phyloP scores from a whole-genome alignment of 352 stramenopile genomes.

The Pythium oligandrum region DNA sequence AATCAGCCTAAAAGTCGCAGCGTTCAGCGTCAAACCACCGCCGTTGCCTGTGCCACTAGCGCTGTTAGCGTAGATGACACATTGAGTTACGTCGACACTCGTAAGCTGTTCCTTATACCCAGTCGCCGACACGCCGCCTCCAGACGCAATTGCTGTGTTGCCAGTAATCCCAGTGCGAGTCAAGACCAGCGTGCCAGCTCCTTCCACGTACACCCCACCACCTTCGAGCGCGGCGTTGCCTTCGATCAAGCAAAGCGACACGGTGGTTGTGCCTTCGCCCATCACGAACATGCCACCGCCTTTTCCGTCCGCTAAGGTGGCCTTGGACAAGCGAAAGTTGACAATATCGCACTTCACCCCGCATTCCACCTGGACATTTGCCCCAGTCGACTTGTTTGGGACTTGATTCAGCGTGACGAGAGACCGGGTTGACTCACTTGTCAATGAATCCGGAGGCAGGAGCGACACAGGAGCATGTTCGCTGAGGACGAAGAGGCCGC shows the following conservation, averaged over 20 bases:
- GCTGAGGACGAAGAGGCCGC: too few relatives aligned
- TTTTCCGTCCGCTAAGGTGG: neutral
- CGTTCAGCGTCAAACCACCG: constrained; percentile 3
- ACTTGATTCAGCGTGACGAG: too few relatives aligned
- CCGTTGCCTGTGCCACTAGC: neutral
- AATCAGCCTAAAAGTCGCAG: neutral
- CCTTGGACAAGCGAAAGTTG: neutral
- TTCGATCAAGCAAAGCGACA: constrained; percentile 6
- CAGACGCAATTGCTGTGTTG: neutral
- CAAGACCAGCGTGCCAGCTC: constrained; percentile 6
- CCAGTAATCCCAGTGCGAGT: constrained; percentile 1
- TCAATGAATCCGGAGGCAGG: too few relatives aligned
- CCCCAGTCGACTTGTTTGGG: too few relatives aligned
- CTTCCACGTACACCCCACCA: constrained; percentile 15
- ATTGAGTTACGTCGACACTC: neutral
- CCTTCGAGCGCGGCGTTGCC: constrained; percentile 3
- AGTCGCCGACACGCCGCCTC: neutral
- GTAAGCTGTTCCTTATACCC: neutral
- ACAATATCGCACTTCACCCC: too few relatives aligned
- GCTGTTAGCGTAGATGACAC: constrained; percentile 11
- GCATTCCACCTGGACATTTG: too few relatives aligned
- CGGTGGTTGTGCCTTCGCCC: constrained; percentile 3
- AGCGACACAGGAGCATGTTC: too few relatives aligned
- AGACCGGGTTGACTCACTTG: too few relatives aligned
- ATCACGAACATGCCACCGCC: constrained; percentile 14